A percentile compares a stretch with the other conserved stretches of the same genome.
These are phyloP conservation scores for Hysterangium stoloniferum DNA, from an alignment of 768 basidiomycete species.

Conservation along the genomic window DNA sequence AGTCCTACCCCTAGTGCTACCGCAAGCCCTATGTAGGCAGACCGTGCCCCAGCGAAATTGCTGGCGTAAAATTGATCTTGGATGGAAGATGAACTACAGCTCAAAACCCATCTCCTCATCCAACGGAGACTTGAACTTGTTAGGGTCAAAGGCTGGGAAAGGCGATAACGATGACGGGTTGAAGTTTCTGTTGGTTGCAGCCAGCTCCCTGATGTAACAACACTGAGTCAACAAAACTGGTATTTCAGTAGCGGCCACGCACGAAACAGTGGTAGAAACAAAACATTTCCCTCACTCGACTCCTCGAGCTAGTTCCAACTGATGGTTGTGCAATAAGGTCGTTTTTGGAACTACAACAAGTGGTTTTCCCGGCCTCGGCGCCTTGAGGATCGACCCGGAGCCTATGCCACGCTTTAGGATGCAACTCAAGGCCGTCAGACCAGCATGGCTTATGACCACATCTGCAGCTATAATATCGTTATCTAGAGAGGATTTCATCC, in stretches of 20 bases:
- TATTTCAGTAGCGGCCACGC: too few species aligned
- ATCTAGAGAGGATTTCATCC: slow-evolving; percentile 66
- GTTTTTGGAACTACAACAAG: slow-evolving; percentile 88
- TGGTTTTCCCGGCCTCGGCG: slow-evolving; percentile 61
- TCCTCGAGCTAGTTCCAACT: slow-evolving; percentile 75
- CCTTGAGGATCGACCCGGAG: slow-evolving; percentile 90
- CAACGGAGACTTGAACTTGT: slow-evolving; percentile 51
- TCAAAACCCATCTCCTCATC: slow-evolving; percentile 75
- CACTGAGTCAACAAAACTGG: too few species aligned
- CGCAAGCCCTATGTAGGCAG: too few species aligned
- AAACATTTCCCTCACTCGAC: slow-evolving; percentile 54
- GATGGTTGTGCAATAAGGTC: slow-evolving; percentile 87
- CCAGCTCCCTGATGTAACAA: slow-evolving; percentile 27
- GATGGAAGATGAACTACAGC: neutral
- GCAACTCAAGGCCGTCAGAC: too few species aligned
- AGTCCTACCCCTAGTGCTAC: neutral
- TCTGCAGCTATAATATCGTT: slow-evolving; percentile 59
- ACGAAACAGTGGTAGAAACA: slow-evolving; percentile 50
- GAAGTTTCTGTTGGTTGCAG: slow-evolving; percentile 44
- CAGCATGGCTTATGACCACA: slow-evolving; percentile 89
- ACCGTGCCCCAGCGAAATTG: too few species aligned
- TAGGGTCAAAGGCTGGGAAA: slow-evolving; percentile 65
- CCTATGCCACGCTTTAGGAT: slow-evolving; percentile 41
- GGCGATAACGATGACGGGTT: slow-evolving; percentile 37
- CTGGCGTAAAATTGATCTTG: too few species aligned